Base-by-base conservation (phyloP, 805 yeast genomes). In the Ogataea pini region DNA sequence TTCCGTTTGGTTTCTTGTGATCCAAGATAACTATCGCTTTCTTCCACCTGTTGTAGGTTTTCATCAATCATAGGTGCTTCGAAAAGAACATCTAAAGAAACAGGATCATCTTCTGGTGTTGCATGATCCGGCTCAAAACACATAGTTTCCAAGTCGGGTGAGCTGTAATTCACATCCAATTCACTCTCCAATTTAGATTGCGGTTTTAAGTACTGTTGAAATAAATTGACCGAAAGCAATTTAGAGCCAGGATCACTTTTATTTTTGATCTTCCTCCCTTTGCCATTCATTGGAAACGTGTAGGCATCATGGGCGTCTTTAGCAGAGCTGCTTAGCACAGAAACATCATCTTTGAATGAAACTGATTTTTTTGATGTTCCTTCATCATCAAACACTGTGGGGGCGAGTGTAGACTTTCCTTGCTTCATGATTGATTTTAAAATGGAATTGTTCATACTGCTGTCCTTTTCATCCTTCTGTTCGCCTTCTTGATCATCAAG, bases 61-160 rank as follows among this genome's bases (percentile, higher is more conserved):
- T 33, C 27, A 2, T 32, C 46, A 17, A 14, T n/a, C 3, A 31
- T 24, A 10, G 10, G 28, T 5, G 29, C 17, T 9, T 43, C 49
- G 34, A 51, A 49, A 5, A 50, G 43, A 24, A 38, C 46, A 42
- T 50, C 51, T 17, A 50, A 39, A 8, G 47, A 38, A 31, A 38
- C 44, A 12, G 44, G 47, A 12, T 50, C 45, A 28, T 45, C 36
- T 22, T 54, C 58, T 4, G 59, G 59, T 3, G 56, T 55, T 25
- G 34, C 32, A 38, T 58, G 62, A 16, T 58, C 50, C 6, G 62
- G 62, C 47, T 58, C 62, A 44, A 58, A 58, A 17, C 51, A 49
- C 4, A 50, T 19, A 2, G 46, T 28, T 3, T 57, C 58, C 31
- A 57, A 19, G 6, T 39, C 44, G 8, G 49, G 38, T 1, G 52